Conservation (phyloP, 2,329 filamentous ascomycete species). For the Davidsoniella virescens region DNA sequence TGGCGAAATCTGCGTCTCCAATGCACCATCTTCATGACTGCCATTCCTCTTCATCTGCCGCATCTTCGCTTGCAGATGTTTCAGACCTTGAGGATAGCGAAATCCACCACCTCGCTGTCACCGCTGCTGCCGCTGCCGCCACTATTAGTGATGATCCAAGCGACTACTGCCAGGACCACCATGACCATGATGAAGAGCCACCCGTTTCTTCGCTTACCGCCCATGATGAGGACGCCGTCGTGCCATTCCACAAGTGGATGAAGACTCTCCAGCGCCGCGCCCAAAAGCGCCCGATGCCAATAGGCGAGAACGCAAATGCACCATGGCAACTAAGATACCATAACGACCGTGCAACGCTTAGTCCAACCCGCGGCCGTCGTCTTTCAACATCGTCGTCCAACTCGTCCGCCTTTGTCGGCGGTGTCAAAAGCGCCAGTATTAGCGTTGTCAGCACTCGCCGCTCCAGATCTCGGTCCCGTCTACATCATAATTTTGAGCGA, state of each 20-base stretch:
- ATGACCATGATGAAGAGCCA: neutral
- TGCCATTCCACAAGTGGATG: slow-evolving; percentile 58
- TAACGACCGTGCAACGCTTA: slow-evolving; percentile 15
- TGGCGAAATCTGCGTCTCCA: slow-evolving; percentile 6
- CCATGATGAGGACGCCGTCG: neutral
- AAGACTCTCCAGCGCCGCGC: slow-evolving; percentile 47
- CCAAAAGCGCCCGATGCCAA: slow-evolving; percentile 22
- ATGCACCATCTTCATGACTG: slow-evolving; percentile 4
- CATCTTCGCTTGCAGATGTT: neutral
- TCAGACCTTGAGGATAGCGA: neutral
- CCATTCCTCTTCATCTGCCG: neutral
- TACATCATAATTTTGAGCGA: neutral
- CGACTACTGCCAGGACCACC: neutral
- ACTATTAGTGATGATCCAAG: neutral
- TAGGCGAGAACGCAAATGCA: slow-evolving; percentile 17
- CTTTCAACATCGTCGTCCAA: slow-evolving; percentile 44
- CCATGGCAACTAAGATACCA: slow-evolving; percentile 22
- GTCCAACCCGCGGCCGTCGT: slow-evolving; percentile 6
- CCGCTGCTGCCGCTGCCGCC: neutral
- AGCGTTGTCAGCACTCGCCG: slow-evolving; percentile 56
- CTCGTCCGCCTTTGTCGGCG: slow-evolving; percentile 66
- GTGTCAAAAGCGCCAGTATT: slow-evolving; percentile 63
- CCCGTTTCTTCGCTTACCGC: no score
- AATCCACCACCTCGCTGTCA: neutral
- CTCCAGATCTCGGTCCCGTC: slow-evolving; percentile 21